phyloP scores from a whole-genome alignment of 208 protist genomes.

The Acanthamoeba royreba region DNA sequence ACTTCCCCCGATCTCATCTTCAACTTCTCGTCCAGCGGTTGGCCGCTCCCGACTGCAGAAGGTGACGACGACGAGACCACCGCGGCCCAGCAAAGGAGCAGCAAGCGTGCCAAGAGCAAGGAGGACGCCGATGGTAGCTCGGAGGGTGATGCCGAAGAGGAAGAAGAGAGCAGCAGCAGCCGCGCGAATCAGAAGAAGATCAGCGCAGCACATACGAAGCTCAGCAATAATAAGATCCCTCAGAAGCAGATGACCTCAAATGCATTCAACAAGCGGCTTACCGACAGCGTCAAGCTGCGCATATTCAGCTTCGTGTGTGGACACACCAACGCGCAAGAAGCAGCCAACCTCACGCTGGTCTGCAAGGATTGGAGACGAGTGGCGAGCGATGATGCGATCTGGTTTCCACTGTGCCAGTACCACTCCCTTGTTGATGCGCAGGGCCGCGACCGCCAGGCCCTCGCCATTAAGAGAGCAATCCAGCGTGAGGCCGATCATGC shows the following conservation, averaged over 20 bases:
- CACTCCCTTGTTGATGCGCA: neutral
- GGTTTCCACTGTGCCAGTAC: constrained; percentile 1
- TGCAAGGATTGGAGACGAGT: neutral
- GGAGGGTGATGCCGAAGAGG: neutral
- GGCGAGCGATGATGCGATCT: neutral
- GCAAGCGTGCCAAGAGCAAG: neutral
- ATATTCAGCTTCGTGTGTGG: neutral
- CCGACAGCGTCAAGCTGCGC: neutral
- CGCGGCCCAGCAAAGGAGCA: too few relatives aligned
- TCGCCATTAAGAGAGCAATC: neutral
- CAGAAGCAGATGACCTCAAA: too few relatives aligned
- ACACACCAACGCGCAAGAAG: neutral
- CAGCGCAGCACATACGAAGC: too few relatives aligned
- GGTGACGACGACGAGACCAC: neutral
- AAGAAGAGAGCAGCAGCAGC: neutral
- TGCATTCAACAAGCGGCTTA: neutral
- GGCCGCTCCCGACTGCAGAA: neutral
- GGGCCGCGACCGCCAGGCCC: neutral
- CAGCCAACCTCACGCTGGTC: neutral
- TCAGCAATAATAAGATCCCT: too few relatives aligned
- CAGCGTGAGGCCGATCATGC: neutral
- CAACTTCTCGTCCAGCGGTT: neutral
- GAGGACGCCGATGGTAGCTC: neutral
- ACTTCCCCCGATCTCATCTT: too few relatives aligned
- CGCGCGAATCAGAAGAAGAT: neutral